These are phyloP conservation scores for Sideroxylon spinosum DNA, from an alignment of 179 eudicot genomes.

Conservation along the genomic window DNA sequence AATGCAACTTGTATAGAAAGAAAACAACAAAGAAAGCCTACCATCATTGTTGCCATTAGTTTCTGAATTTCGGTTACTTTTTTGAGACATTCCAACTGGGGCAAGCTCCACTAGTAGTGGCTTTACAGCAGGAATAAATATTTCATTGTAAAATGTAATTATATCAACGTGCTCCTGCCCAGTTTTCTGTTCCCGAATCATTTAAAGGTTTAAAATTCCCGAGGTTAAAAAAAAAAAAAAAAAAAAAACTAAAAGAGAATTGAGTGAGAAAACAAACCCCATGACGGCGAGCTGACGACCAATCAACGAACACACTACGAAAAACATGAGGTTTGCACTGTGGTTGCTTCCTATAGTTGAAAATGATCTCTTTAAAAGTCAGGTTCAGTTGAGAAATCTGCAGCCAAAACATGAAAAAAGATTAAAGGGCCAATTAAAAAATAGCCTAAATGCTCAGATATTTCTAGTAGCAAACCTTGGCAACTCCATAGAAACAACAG, in stretches of 20 bases:
- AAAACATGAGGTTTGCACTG: slow-evolving; percentile 87
- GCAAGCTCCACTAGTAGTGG: slow-evolving; percentile 82
- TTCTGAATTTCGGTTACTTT: slow-evolving; percentile 40
- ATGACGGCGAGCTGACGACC: slow-evolving; percentile 59
- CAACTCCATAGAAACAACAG: slow-evolving; percentile 91
- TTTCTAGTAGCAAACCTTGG: slow-evolving; percentile 56
- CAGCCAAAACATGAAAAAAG: slow-evolving; percentile 13
- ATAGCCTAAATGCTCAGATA: background rate
- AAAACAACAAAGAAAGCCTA: slow-evolving; percentile 24
- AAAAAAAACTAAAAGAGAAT: background rate
- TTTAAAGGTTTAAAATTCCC: slow-evolving; percentile 19
- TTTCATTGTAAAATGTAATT: slow-evolving; percentile 86
- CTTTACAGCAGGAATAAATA: slow-evolving; percentile 80
- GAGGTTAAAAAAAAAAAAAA: background rate
- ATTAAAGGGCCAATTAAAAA: background rate
- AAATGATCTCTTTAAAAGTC: slow-evolving; percentile 77
- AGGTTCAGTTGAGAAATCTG: slow-evolving; percentile 80
- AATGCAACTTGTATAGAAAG: background rate
- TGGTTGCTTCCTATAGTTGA: slow-evolving; percentile 86
- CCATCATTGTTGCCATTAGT: slow-evolving; percentile 43
- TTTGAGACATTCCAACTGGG: slow-evolving; percentile 42
- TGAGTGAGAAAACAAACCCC: slow-evolving; percentile 45
- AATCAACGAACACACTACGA: slow-evolving; percentile 81
- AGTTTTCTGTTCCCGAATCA: slow-evolving; percentile 48
- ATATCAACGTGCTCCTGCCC: slow-evolving; percentile 88